Conservation (phyloP, 345 rosid species). For the Pistacia integerrima region DNA sequence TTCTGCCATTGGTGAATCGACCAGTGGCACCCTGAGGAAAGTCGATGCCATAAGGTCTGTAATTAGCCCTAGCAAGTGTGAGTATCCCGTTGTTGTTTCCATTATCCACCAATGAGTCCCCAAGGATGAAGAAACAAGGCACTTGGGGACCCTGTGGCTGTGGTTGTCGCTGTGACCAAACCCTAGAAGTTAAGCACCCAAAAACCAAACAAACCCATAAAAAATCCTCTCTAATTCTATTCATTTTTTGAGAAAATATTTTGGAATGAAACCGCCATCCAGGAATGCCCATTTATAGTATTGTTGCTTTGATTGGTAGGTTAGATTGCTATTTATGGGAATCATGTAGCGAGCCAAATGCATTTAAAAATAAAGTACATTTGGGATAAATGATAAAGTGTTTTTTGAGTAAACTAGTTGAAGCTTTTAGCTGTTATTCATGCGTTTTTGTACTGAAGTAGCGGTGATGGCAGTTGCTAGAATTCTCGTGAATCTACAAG, state of each 20-base stretch:
- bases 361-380: background rate
- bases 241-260: conserved; percentile 6
- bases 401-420: background rate
- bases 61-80: conserved; percentile 80
- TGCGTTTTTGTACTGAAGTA: background rate
- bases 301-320: background rate
- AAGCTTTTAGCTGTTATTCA: conserved; percentile 7
- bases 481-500: background rate
- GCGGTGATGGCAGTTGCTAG: background rate
- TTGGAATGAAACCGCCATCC: background rate
- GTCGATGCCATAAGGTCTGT: conserved; percentile 88
- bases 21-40: conserved; percentile 79
- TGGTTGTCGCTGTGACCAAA: conserved; percentile 32
- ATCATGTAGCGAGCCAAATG: conserved; percentile 17
- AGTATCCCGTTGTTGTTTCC: conserved; percentile 80
- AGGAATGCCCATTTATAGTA: conserved; percentile 14
- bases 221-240: conserved; percentile 1
- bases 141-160: conserved; percentile 52
- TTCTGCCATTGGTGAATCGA: conserved; percentile 82
- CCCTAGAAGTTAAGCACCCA: conserved; percentile 21
- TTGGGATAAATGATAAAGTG: background rate
- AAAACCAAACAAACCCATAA: conserved; percentile 29
- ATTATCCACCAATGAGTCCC: conserved; percentile 93
- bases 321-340: conserved; percentile 24
- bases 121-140: conserved; percentile 82